These are phyloP conservation scores for Bryoerythrophyllum caledonicum DNA, from an alignment of 225 moss, liverwort and hornwort species.

Conservation along the genomic window DNA sequence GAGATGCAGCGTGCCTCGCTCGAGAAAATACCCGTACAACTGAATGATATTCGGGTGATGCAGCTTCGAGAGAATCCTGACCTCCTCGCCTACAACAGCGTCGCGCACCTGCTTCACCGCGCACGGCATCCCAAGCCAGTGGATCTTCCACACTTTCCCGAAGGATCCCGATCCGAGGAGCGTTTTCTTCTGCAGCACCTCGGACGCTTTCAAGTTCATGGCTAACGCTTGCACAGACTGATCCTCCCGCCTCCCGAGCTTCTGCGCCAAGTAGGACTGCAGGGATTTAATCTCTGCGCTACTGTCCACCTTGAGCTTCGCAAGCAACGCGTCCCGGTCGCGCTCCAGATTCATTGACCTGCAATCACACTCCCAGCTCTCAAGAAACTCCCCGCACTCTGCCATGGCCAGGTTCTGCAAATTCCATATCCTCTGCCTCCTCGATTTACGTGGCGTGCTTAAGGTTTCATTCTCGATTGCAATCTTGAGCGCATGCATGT, in stretches of 20 bases:
- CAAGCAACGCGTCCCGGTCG: constrained; percentile 37
- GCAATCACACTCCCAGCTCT: constrained; percentile 39
- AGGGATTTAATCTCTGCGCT: constrained; percentile 20
- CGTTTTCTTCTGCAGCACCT: constrained; percentile 15
- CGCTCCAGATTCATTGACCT: constrained; percentile 11
- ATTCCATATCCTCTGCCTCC: constrained; percentile 22
- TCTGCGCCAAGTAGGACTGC: constrained; percentile 39
- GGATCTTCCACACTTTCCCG: constrained; percentile 33
- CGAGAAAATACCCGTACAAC: constrained; percentile 34
- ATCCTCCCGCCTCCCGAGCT: constrained; percentile 23
- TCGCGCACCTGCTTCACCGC: constrained; percentile 22
- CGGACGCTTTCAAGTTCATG: constrained; percentile 15
- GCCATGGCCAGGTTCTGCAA: constrained; percentile 33
- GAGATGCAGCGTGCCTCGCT: constrained; percentile 23
- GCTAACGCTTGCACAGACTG: constrained; percentile 16
- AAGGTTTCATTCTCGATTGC: constrained; percentile 29
- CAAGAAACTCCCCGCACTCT: constrained; percentile 32
- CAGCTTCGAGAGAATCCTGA: constrained; percentile 37
- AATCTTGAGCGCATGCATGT: constrained; percentile 34
- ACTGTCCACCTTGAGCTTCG: constrained; percentile 12
- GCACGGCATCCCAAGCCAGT: constrained; percentile 39
- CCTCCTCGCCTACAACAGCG: constrained; percentile 21
- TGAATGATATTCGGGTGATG: constrained; percentile 50
- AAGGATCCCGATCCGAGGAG: constrained; percentile 29
- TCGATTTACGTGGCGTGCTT: neutral